Conservation (phyloP, 169 alveolate genomes). For the Cystoisospora suis region DNA sequence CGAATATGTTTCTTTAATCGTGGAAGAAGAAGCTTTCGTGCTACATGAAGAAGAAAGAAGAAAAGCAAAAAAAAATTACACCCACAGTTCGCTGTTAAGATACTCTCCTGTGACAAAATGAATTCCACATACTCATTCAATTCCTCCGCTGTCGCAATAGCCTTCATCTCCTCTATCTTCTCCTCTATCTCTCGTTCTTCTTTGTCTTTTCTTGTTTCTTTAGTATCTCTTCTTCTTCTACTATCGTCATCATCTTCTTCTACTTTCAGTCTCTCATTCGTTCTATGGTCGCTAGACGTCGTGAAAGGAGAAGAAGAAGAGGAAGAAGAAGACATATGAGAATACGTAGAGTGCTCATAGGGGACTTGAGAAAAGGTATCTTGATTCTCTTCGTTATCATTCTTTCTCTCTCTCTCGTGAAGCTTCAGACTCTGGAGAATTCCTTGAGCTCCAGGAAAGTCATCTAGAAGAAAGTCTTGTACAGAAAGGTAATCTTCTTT, state of each 20-base stretch:
- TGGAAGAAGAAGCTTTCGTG: background rate
- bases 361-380: background rate
- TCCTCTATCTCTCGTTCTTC: background rate
- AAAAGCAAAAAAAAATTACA: background rate
- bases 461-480: background rate
- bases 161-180: background rate
- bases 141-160: too few relatives aligned
- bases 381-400: background rate
- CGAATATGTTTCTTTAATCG: background rate
- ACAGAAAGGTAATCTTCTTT: background rate
- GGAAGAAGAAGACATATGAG: background rate
- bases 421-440: background rate
- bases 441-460: background rate
- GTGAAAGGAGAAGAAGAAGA: background rate
- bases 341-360: background rate
- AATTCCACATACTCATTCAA: conserved; percentile 16
- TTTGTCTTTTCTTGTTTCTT: background rate
- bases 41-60: conserved; percentile 10
- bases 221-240: background rate
- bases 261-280: background rate
- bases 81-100: conserved; percentile 32
- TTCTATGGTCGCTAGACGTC: background rate
- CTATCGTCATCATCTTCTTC: background rate
- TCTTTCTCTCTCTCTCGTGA: background rate
- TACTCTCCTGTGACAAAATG: background rate